phyloP scores from a whole-genome alignment of 163 green algal species.

The Scenedesmus sp. region DNA sequence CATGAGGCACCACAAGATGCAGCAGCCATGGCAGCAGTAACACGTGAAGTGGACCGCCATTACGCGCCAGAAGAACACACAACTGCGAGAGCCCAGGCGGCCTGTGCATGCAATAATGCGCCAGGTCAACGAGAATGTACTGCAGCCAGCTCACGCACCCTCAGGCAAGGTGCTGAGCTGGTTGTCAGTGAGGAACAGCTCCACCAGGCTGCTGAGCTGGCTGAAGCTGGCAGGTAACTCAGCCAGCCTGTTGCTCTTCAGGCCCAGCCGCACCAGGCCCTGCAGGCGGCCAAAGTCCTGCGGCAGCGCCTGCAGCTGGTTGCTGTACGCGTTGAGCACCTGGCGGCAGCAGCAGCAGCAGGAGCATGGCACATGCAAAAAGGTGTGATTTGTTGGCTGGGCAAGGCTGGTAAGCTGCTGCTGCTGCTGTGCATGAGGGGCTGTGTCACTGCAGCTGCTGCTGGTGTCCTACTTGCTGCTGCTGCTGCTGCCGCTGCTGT shows the following conservation, averaged over 20 bases:
- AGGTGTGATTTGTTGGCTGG: too few relatives aligned
- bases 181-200: slow-evolving; percentile 76
- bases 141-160: slow-evolving; percentile 16
- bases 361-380: too few relatives aligned
- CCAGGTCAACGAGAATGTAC: too few relatives aligned
- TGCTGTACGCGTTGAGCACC: slow-evolving; percentile 66
- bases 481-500: background rate
- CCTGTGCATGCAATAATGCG: too few relatives aligned
- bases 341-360: slow-evolving; percentile 11
- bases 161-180: slow-evolving; percentile 57
- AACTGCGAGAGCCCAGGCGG: too few relatives aligned
- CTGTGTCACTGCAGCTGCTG: background rate
- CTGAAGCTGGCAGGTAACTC: slow-evolving; percentile 61
- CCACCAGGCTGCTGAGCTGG: slow-evolving; percentile 58
- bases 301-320: slow-evolving; percentile 64
- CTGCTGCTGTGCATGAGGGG: too few relatives aligned
- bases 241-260: slow-evolving; percentile 69
- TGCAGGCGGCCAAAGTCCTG: slow-evolving; percentile 57
- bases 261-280: slow-evolving; percentile 58
- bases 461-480: background rate
- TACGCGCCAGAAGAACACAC: too few relatives aligned
- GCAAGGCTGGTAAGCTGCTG: too few relatives aligned
- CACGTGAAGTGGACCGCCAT: too few relatives aligned
- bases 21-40: too few relatives aligned
- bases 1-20: too few relatives aligned